Conservation (phyloP, 495 filamentous ascomycete genomes). For the Hyaloscypha finlandica region DNA sequence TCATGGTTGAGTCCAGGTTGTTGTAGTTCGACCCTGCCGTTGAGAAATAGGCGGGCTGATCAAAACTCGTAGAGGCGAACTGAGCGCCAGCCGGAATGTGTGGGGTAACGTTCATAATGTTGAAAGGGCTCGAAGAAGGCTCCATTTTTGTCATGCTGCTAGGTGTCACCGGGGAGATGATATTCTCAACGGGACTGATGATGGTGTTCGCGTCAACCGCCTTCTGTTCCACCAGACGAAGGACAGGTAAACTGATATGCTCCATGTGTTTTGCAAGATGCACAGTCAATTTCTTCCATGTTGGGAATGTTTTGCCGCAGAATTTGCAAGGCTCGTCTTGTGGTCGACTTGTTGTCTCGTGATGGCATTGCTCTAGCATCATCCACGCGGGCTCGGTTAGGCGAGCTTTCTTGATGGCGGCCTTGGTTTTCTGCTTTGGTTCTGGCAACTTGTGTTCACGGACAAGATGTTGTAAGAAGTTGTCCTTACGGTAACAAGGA, state of each 20-base stretch:
- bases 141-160: constrained; percentile 24
- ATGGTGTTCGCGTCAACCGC: constrained; percentile 60
- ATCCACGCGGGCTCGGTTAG: constrained; percentile 64
- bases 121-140: constrained; percentile 24
- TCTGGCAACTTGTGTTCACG: constrained; percentile 90
- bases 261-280: constrained; percentile 98
- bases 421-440: constrained; percentile 66
- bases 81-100: constrained; percentile 21
- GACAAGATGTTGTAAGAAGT: constrained; percentile 93
- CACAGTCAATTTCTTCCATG: constrained; percentile 93
- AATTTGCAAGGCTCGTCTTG: constrained; percentile 87
- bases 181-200: constrained; percentile 64
- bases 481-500: constrained; percentile 87
- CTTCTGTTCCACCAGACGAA: constrained; percentile 67
- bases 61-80: constrained; percentile 21
- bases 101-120: constrained; percentile 27
- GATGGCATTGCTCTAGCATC: constrained; percentile 78
- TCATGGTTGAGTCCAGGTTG: constrained; percentile 18
- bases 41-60: constrained; percentile 19
- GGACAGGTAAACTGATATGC: constrained; percentile 82
- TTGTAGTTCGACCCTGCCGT: constrained; percentile 7
- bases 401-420: constrained; percentile 54
- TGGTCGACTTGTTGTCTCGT: constrained; percentile 65
- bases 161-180: constrained; percentile 30
- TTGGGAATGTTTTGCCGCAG: constrained; percentile 78